Conservation (phyloP, 78 protist species). For the Pelomyxa schiedti region DNA sequence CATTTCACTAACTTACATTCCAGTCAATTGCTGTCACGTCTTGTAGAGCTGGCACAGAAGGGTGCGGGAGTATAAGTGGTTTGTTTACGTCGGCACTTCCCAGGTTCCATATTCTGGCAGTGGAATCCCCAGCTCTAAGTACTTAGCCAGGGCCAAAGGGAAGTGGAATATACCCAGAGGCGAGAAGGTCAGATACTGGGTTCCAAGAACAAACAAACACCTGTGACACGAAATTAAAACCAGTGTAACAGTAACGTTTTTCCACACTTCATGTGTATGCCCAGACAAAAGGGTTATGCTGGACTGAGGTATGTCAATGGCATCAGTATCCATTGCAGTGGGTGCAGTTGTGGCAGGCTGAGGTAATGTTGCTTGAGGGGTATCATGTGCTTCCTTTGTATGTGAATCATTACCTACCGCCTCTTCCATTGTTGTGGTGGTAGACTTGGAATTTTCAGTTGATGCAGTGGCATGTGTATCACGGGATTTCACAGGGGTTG, state of each 20-base stretch:
- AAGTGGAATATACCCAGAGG: conserved; percentile 6
- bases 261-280: conserved; percentile 15
- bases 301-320: not conserved
- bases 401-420: too few species aligned
- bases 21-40: not conserved
- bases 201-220: conserved; percentile 23
- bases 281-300: not conserved
- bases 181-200: conserved; percentile 18
- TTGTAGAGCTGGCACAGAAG: too few species aligned
- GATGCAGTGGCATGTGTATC: too few species aligned
- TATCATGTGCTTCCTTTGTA: too few species aligned
- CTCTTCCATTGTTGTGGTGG: too few species aligned
- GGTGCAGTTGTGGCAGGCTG: too few species aligned
- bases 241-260: conserved; percentile 56
- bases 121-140: conserved; percentile 75
- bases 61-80: not conserved
- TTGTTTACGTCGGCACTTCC: not conserved
- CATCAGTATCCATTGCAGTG: too few species aligned
- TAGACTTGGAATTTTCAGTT: too few species aligned
- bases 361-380: too few species aligned
- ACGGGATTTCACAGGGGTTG: too few species aligned
- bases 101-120: conserved; percentile 77
- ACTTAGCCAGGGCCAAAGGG: not conserved
- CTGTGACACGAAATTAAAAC: conserved; percentile 57
- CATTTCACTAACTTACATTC: conserved; percentile 24